Evolutionary conservation across 805 yeast genomes (phyloP).

Genomic region (Diddensiella transvaalensis): DNA sequence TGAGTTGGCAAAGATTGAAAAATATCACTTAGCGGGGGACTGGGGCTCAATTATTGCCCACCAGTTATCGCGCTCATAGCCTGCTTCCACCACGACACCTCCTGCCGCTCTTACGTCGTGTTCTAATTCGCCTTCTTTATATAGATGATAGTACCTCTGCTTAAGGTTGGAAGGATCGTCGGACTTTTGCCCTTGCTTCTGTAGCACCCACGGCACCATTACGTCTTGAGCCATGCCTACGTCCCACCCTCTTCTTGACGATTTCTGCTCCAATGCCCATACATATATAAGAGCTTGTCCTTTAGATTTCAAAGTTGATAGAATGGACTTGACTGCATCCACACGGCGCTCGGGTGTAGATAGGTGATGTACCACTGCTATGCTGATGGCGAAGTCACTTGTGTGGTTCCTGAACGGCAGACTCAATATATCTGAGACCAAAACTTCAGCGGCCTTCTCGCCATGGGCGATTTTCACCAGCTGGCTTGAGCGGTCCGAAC

Average conservation of each 20-base stretch:
- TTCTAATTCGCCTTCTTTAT: constrained; percentile 76
- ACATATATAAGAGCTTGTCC: constrained; percentile 83
- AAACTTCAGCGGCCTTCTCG: constrained; percentile 50
- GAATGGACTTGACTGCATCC: constrained; percentile 66
- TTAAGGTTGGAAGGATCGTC: constrained; percentile 47
- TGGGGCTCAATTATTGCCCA: constrained; percentile 54
- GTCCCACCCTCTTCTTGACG: constrained; percentile 83
- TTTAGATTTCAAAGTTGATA: constrained; percentile 51
- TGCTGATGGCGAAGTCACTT: constrained; percentile 86
- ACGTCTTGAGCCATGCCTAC: constrained; percentile 93
- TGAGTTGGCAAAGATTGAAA: no score
- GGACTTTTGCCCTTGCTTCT: constrained; percentile 36
- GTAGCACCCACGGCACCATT: constrained; percentile 91
- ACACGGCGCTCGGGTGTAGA: constrained; percentile 78
- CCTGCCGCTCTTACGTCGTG: constrained; percentile 71
- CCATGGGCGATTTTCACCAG: constrained; percentile 43
- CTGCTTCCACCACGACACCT: constrained; percentile 59
- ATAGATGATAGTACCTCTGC: constrained; percentile 85
- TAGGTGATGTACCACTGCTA: constrained; percentile 95
- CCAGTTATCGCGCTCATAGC: constrained; percentile 96
- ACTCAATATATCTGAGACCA: constrained; percentile 76
- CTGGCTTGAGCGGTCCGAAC: constrained; percentile 44
- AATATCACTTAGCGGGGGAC: no score
- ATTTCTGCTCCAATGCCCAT: constrained; percentile 94
- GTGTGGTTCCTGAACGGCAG: constrained; percentile 50